A percentile compares a stretch with the other conserved stretches of the same genome.
Evolutionary conservation across 257 asterid genomes (phyloP).

Genomic region (Solanum sitiens): DNA sequence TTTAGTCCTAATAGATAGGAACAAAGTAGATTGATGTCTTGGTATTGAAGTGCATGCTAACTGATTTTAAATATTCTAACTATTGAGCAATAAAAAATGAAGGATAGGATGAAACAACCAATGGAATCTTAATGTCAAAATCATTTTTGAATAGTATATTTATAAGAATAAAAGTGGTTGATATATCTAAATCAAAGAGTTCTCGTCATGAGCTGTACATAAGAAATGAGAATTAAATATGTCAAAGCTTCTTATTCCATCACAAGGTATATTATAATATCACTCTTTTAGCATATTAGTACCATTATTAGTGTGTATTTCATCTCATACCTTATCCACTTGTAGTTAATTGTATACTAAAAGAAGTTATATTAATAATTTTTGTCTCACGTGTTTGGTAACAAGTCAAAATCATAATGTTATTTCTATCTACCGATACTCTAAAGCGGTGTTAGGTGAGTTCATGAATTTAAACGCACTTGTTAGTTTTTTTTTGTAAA

Average conservation of each 20-base stretch:
- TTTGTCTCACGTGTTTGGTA: background rate
- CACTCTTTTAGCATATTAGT: background rate
- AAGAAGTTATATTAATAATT: background rate
- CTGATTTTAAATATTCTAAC: background rate
- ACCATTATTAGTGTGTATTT: background rate
- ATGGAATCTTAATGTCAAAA: background rate
- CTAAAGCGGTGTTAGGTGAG: too few relatives aligned
- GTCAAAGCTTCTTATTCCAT: background rate
- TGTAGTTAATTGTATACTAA: background rate
- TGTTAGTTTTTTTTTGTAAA: too few relatives aligned
- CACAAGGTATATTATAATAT: background rate
- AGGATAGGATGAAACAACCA: background rate
- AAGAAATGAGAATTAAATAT: background rate
- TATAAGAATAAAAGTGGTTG: background rate
- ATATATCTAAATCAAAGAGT: background rate
- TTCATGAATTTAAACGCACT: too few relatives aligned
- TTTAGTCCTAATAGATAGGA: background rate
- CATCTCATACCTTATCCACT: background rate
- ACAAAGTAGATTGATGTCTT: background rate
- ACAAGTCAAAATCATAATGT: background rate
- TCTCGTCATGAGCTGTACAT: background rate
- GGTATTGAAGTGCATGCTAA: background rate
- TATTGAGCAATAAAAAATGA: background rate
- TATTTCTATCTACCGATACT: background rate
- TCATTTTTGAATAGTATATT: background rate